Evolutionary conservation across 257 asterid genomes (phyloP).

Genomic region (Solanum phureja): DNA sequence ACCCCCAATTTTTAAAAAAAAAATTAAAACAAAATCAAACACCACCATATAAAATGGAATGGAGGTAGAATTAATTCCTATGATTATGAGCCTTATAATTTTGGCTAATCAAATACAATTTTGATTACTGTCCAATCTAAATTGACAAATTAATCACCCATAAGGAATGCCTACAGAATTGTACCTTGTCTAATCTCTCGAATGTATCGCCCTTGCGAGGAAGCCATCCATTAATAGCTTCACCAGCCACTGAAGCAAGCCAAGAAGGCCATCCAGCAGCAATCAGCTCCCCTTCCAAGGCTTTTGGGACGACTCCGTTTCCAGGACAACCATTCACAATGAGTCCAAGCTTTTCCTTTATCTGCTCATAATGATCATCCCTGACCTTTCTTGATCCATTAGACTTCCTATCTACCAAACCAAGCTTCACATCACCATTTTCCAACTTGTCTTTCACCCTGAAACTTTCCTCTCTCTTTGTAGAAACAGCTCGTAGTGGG

Average conservation of each 20-base stretch:
- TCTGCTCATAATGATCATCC: slow-evolving; percentile 53
- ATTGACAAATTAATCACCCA: neutral
- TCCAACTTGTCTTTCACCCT: slow-evolving; percentile 31
- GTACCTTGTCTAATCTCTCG: slow-evolving; percentile 89
- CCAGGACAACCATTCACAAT: slow-evolving; percentile 30
- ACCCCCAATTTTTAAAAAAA: neutral
- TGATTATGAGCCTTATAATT: neutral
- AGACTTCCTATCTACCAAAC: slow-evolving; percentile 48
- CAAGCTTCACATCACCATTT: slow-evolving; percentile 35
- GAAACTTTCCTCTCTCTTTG: slow-evolving; percentile 53
- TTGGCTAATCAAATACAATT: neutral
- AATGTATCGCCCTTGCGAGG: slow-evolving; percentile 78
- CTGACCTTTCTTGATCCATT: slow-evolving; percentile 61
- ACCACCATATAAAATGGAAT: neutral
- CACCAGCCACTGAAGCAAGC: slow-evolving; percentile 83
- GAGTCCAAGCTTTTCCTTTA: slow-evolving; percentile 24
- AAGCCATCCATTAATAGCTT: slow-evolving; percentile 84
- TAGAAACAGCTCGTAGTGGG: slow-evolving; percentile 31
- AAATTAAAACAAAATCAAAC: neutral
- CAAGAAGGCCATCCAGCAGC: slow-evolving; percentile 99
- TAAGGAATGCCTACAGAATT: neutral
- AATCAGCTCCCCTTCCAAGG: slow-evolving; percentile 66
- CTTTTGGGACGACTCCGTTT: slow-evolving; percentile 49
- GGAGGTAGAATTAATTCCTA: neutral
- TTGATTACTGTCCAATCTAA: neutral